A percentile compares a stretch with the other conserved stretches of the same genome.
Conservation (phyloP, 106 monocot genomes). For the Allium sativum region DNA sequence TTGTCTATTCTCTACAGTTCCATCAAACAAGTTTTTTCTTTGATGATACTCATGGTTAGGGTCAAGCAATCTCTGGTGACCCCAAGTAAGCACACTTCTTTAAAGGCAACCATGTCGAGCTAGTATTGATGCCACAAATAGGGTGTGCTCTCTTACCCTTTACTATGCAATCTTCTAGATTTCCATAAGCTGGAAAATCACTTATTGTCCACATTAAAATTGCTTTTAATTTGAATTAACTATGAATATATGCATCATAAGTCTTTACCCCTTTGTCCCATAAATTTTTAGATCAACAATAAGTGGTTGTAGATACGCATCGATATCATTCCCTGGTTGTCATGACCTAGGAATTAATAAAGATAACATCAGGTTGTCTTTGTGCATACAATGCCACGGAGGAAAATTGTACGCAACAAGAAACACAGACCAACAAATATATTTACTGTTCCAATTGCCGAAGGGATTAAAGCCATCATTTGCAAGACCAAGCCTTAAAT, state of each 20-base stretch:
- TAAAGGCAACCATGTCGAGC: not conserved
- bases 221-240: not conserved
- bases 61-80: not conserved
- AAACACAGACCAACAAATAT: not conserved
- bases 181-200: not conserved
- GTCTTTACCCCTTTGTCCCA: not conserved
- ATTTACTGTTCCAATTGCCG: not conserved
- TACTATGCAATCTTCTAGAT: not conserved
- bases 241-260: not conserved
- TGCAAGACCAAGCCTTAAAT: not conserved
- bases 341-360: not conserved
- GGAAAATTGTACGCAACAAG: not conserved
- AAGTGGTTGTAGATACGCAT: slow-evolving; percentile 1
- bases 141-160: not conserved
- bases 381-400: not conserved
- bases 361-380: not conserved
- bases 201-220: not conserved
- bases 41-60: not conserved
- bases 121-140: not conserved
- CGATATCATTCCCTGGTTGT: slow-evolving; percentile 1
- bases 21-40: slow-evolving; percentile 1
- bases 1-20: not conserved
- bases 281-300: not conserved
- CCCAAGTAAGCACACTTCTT: not conserved
- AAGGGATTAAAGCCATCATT: not conserved